phyloP scores from a whole-genome alignment of 129 eudicot species.

The Lactuca saligna region DNA sequence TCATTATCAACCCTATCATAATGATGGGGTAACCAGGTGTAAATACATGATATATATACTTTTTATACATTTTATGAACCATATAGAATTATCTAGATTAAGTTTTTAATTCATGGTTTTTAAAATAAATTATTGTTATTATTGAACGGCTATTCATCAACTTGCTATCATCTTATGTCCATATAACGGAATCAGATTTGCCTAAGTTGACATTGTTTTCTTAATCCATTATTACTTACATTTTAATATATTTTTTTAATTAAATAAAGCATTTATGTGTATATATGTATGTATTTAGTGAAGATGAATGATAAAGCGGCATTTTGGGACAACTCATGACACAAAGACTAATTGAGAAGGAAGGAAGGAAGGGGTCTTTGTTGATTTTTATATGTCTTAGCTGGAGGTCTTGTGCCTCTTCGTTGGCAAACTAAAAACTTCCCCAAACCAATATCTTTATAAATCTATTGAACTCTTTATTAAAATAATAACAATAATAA shows the following conservation, averaged over 20 bases:
- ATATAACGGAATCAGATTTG: background rate
- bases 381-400: constrained; percentile 24
- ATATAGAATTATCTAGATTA: too few species aligned
- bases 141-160: background rate
- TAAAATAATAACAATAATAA: background rate
- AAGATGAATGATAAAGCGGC: constrained; percentile 22
- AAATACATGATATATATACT: background rate
- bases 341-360: constrained; percentile 21
- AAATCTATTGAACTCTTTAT: background rate
- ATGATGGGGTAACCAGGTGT: background rate
- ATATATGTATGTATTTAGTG: background rate
- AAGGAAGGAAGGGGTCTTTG: constrained; percentile 19
- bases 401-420: constrained; percentile 35
- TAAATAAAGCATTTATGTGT: background rate
- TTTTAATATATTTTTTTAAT: background rate
- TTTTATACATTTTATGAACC: too few species aligned
- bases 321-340: constrained; percentile 37
- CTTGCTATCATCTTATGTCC: background rate
- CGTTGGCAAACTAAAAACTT: constrained; percentile 34
- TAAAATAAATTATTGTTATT: too few species aligned
- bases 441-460: constrained; percentile 16
- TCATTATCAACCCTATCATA: background rate
- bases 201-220: background rate
- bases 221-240: background rate
- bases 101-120: background rate